phyloP scores from a whole-genome alignment of 768 basidiomycete genomes.

The Trametes sanguinea region DNA sequence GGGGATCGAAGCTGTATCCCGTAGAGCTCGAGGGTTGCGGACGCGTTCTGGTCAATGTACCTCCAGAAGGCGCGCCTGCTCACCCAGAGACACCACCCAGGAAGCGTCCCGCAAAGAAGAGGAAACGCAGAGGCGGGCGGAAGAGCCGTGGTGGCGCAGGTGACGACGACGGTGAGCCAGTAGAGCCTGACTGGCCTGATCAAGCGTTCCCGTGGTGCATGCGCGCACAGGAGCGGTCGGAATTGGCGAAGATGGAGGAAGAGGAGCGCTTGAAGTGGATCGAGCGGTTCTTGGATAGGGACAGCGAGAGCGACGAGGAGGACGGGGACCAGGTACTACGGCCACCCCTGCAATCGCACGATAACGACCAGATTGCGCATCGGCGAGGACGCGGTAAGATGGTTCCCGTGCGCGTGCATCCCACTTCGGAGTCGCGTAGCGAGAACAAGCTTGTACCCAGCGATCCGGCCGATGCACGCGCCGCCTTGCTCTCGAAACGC shows the following conservation, averaged over 20 bases:
- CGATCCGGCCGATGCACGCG: constrained; percentile 77
- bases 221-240: constrained; percentile 55
- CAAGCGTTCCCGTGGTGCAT: constrained; percentile 76
- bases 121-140: constrained; percentile 31
- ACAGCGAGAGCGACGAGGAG: constrained; percentile 56
- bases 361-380: constrained; percentile 31
- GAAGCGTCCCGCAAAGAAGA: constrained; percentile 46
- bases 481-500: constrained; percentile 71
- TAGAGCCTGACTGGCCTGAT: constrained; percentile 77
- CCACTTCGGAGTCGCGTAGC: constrained; percentile 26
- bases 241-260: constrained; percentile 53
- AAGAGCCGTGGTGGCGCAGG: constrained; percentile 1
- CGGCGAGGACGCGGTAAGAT: constrained; percentile 59
- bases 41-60: constrained; percentile 64
- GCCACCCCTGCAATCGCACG: constrained; percentile 33
- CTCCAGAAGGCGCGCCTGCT: constrained; percentile 43
- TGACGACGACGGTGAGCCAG: constrained; percentile 36
- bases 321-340: constrained; percentile 38
- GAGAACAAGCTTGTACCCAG: constrained; percentile 49
- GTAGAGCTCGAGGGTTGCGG: constrained; percentile 70
- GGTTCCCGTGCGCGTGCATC: constrained; percentile 53
- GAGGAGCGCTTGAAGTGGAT: constrained; percentile 66
- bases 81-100: constrained; percentile 39
- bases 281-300: constrained; percentile 70
- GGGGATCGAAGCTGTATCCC: constrained; percentile 51